phyloP scores from a whole-genome alignment of 2,329 filamentous ascomycete genomes.

The Conoideocrella luteorostrata region DNA sequence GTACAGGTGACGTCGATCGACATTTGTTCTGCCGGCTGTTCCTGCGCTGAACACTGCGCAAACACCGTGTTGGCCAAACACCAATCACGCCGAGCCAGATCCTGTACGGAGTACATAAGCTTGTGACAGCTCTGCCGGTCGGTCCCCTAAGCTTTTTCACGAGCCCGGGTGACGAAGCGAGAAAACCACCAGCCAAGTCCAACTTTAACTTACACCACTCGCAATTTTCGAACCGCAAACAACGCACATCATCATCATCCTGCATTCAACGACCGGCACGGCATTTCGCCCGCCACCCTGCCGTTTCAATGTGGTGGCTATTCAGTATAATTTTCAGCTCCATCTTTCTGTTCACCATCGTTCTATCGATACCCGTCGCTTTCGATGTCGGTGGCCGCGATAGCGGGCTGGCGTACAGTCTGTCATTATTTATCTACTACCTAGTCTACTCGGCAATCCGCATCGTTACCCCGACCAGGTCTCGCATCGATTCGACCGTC shows the following conservation, averaged over 20 bases:
- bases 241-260: neutral
- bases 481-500: conserved; percentile 66
- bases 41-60: neutral
- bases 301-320: conserved; percentile 68
- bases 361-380: conserved; percentile 91
- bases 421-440: conserved; percentile 85
- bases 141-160: neutral
- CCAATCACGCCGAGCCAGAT: neutral
- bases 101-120: neutral
- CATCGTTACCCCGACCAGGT: conserved; percentile 72
- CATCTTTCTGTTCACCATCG: conserved; percentile 82
- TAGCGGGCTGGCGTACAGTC: conserved; percentile 88
- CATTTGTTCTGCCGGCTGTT: conserved; percentile 2
- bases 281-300: conserved; percentile 18
- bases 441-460: conserved; percentile 77
- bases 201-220: too few species aligned
- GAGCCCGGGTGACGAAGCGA: neutral
- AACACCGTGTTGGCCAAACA: neutral
- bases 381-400: conserved; percentile 97
- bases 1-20: conserved; percentile 9
- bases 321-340: conserved; percentile 73
- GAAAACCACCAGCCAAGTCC: neutral
- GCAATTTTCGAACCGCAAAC: neutral
- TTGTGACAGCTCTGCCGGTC: neutral
- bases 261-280: conserved; percentile 8